Conservation (phyloP, 345 rosid genomes). For the Ceriops zippeliana region DNA sequence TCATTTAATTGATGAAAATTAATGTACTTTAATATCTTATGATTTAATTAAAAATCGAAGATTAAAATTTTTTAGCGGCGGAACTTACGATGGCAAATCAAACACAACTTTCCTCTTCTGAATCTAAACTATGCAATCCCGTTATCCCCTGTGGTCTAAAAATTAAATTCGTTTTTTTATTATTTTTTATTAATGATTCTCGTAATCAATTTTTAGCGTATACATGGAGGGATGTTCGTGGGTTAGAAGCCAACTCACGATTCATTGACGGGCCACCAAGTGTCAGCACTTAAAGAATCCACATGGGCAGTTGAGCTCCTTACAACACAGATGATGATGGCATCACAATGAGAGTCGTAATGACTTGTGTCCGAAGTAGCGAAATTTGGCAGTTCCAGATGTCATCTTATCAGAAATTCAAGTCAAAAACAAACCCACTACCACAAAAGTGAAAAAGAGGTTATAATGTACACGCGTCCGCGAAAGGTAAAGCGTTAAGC, state of each 20-base stretch:
- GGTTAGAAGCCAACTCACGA: slow-evolving; percentile 35
- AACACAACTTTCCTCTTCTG: no score
- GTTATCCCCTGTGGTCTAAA: no score
- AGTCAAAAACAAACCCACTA: not conserved
- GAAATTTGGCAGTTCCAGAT: slow-evolving; percentile 15
- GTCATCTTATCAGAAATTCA: slow-evolving; percentile 1
- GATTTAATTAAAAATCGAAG: no score
- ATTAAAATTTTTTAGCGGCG: no score
- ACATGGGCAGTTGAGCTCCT: slow-evolving; percentile 37
- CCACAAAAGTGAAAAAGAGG: not conserved
- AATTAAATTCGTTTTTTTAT: no score
- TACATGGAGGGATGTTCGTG: slow-evolving; percentile 15
- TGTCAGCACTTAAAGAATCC: slow-evolving; percentile 28
- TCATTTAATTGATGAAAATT: no score
- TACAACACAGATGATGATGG: slow-evolving; percentile 31
- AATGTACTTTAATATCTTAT: no score
- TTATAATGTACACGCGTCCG: not conserved
- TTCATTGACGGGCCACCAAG: slow-evolving; percentile 24
- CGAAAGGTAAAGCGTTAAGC: not conserved
- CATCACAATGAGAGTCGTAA: not conserved
- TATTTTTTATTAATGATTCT: not conserved
- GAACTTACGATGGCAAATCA: no score
- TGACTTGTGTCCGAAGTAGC: not conserved
- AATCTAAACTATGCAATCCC: no score
- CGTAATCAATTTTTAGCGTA: not conserved